Percentiles rank a stretch among this genome's conserved stretches.
Conservation (phyloP, 495 filamentous ascomycete species). For the Neurospora discreta region DNA sequence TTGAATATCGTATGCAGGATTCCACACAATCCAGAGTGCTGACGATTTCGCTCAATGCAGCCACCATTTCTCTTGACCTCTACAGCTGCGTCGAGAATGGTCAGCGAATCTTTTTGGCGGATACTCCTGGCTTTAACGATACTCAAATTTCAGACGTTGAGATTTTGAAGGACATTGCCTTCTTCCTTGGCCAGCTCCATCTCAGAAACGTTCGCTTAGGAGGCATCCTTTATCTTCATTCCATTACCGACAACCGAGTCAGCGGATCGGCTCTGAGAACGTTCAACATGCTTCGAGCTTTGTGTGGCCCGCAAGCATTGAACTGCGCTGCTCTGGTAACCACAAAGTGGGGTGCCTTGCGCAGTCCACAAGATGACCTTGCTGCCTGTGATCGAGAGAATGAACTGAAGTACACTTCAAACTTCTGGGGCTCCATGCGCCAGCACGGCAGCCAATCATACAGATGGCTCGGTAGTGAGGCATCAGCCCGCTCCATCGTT, state of each 20-base stretch:
- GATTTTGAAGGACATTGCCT: slow-evolving; percentile 29
- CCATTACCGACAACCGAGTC: background rate
- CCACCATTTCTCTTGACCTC: background rate
- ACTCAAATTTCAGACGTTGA: slow-evolving; percentile 25
- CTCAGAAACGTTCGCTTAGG: background rate
- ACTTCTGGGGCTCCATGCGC: background rate
- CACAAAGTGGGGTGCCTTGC: background rate
- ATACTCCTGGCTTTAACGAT: slow-evolving; percentile 39
- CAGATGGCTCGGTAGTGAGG: background rate
- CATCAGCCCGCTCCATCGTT: background rate
- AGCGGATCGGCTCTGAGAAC: background rate
- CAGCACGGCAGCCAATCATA: background rate
- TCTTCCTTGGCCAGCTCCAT: slow-evolving; percentile 16
- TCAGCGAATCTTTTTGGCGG: slow-evolving; percentile 19
- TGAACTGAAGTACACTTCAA: background rate
- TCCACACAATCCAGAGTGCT: background rate
- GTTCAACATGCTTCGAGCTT: background rate
- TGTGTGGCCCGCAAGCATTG: background rate
- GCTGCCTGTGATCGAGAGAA: background rate
- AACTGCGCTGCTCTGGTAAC: background rate
- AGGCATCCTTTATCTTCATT: background rate
- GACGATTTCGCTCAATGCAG: background rate
- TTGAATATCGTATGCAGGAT: background rate
- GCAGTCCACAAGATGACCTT: background rate
- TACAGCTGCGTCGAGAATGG: slow-evolving; percentile 8